Evolutionary conservation across 2,329 filamentous ascomycete genomes (phyloP).

Genomic region (Daldinia sp.): DNA sequence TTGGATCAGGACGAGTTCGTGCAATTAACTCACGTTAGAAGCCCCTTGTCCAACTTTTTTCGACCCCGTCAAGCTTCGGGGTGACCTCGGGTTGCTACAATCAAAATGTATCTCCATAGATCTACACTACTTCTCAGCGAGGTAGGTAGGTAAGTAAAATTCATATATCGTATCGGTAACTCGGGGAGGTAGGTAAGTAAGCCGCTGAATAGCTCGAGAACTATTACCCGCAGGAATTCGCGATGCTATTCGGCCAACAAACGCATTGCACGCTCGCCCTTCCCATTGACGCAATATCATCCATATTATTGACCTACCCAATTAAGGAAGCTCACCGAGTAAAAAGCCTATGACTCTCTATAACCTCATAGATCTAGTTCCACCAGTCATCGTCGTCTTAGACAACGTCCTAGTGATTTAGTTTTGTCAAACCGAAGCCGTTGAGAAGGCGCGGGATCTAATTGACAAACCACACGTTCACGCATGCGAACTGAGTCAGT

Average conservation of each 20-base stretch:
- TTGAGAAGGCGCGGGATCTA: conserved; percentile 15
- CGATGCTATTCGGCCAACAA: conserved; percentile 15
- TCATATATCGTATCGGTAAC: conserved; percentile 26
- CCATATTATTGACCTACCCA: conserved; percentile 25
- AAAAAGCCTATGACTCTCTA: conserved; percentile 12
- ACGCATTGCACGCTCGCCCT: conserved; percentile 12
- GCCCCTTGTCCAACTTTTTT: background rate
- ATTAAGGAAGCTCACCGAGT: conserved; percentile 17
- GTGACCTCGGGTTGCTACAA: conserved; percentile 27
- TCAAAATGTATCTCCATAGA: conserved; percentile 28
- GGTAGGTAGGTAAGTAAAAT: conserved; percentile 20
- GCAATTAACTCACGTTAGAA: conserved; percentile 14
- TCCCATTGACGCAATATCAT: conserved; percentile 18
- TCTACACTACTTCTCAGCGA: conserved; percentile 21
- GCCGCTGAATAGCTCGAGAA: background rate
- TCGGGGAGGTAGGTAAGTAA: conserved; percentile 21
- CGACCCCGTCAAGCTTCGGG: conserved; percentile 14
- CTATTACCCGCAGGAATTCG: conserved; percentile 19
- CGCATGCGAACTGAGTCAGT: conserved; percentile 9
- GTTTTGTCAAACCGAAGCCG: conserved; percentile 14
- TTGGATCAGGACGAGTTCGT: conserved; percentile 31
- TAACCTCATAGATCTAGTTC: conserved; percentile 16
- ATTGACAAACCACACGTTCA: conserved; percentile 13
- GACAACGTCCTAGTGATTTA: conserved; percentile 1
- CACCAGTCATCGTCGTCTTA: conserved; percentile 1